These are phyloP conservation scores for Fusarium coicis DNA, from an alignment of 2,329 filamentous ascomycete species.

Conservation along the genomic window DNA sequence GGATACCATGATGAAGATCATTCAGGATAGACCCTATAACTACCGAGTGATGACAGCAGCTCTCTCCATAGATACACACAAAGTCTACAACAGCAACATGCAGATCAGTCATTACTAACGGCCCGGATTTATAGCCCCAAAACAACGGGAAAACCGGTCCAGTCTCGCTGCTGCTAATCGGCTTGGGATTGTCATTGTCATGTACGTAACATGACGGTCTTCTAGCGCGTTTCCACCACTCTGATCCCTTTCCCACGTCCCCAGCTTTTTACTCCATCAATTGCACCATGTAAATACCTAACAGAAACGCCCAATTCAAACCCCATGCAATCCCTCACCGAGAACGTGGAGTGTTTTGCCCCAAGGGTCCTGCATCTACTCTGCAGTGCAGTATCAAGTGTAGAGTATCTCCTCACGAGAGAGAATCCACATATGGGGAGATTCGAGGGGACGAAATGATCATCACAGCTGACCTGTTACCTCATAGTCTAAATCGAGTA, in stretches of 20 bases:
- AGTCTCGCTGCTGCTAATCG: neutral
- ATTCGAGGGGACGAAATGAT: conserved; percentile 1
- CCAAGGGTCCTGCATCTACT: neutral
- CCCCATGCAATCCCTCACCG: neutral
- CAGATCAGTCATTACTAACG: conserved; percentile 26
- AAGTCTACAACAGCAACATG: neutral
- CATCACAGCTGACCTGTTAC: conserved; percentile 1
- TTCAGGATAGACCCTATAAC: conserved; percentile 4
- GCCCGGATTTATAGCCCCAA: conserved; percentile 30
- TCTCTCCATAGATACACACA: neutral
- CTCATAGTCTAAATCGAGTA: neutral
- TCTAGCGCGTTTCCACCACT: conserved; percentile 26
- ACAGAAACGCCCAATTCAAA: conserved; percentile 7
- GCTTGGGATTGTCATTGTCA: neutral
- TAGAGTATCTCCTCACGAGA: neutral
- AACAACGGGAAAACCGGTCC: conserved; percentile 29
- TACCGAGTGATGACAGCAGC: neutral
- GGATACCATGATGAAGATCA: conserved; percentile 20
- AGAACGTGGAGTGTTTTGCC: neutral
- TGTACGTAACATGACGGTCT: conserved; percentile 42
- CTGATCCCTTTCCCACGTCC: conserved; percentile 1
- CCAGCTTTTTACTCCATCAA: conserved; percentile 34
- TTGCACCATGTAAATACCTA: conserved; percentile 27
- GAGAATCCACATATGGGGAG: neutral
- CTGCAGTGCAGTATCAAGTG: neutral